Evolutionary conservation across 2,329 filamentous ascomycete genomes (phyloP).

Genomic region (Pseudocercospora musae): DNA sequence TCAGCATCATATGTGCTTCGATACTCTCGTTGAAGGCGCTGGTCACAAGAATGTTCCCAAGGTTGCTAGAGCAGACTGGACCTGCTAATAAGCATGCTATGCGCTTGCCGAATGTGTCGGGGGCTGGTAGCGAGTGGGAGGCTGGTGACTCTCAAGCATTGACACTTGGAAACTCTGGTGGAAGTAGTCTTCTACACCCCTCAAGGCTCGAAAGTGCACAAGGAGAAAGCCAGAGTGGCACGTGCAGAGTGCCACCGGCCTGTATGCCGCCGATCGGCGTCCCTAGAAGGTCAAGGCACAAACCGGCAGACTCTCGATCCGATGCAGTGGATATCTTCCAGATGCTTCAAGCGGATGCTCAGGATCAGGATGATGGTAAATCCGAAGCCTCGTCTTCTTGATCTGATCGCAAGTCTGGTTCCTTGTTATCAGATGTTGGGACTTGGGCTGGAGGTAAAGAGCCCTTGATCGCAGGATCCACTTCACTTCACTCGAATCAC

Average conservation of each 20-base stretch:
- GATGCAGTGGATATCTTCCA: background rate
- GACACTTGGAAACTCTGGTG: background rate
- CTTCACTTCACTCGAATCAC: background rate
- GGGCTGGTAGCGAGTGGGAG: slow-evolving; percentile 4
- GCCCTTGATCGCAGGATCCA: background rate
- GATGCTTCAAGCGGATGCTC: background rate
- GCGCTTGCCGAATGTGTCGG: slow-evolving; percentile 10
- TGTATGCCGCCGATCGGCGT: background rate
- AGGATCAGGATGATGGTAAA: background rate
- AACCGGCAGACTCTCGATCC: background rate
- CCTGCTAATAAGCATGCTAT: slow-evolving; percentile 20
- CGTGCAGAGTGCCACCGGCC: background rate
- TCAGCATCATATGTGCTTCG: slow-evolving; percentile 45
- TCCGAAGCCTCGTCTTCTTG: background rate
- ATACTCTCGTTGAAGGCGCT: slow-evolving; percentile 44
- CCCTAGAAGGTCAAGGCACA: background rate
- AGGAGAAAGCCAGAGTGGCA: background rate
- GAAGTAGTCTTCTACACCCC: background rate
- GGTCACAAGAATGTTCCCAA: slow-evolving; percentile 36
- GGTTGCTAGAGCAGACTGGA: slow-evolving; percentile 27
- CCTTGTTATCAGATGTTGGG: background rate
- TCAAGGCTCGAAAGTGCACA: background rate
- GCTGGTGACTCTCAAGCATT: background rate
- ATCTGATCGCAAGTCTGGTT: background rate
- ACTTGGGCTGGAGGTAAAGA: background rate